Conservation (phyloP, 768 basidiomycete genomes). For the Rhizopogon sp. region DNA sequence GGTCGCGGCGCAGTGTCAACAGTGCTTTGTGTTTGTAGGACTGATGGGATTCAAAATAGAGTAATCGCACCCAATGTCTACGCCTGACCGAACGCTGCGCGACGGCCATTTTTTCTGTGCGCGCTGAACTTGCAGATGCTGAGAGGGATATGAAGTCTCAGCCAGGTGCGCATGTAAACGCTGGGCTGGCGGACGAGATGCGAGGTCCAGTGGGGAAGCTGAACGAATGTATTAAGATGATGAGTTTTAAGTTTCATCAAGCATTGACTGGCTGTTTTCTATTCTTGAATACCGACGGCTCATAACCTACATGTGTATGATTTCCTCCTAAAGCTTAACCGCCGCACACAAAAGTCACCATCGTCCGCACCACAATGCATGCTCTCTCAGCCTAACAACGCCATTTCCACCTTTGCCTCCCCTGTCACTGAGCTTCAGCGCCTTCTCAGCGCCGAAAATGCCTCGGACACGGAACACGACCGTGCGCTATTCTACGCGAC, state of each 20-base stretch:
- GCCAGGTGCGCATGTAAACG: not conserved
- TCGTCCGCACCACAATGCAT: not conserved
- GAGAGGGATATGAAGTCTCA: conserved; percentile 22
- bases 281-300: too few relatives aligned
- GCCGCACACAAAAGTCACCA: not conserved
- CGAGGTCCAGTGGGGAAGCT: conserved; percentile 44
- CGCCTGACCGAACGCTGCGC: conserved; percentile 73
- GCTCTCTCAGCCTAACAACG: not conserved
- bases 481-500: not conserved
- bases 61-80: conserved; percentile 59
- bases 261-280: too few relatives aligned
- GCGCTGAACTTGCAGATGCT: conserved; percentile 56
- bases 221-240: conserved; percentile 35
- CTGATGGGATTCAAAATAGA: conserved; percentile 31
- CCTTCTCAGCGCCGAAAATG: not conserved
- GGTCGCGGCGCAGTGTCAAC: too few relatives aligned
- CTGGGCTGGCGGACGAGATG: conserved; percentile 44
- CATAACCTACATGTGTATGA: too few relatives aligned
- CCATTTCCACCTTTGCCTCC: not conserved
- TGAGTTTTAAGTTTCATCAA: conserved; percentile 22
- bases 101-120: conserved; percentile 56
- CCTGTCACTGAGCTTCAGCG: not conserved
- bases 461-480: not conserved
- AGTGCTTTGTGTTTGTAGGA: not conserved
- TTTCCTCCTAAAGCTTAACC: too few relatives aligned